phyloP scores from a whole-genome alignment of 2,329 filamentous ascomycete species.

The Parasarocladium wereldwijsianum region DNA sequence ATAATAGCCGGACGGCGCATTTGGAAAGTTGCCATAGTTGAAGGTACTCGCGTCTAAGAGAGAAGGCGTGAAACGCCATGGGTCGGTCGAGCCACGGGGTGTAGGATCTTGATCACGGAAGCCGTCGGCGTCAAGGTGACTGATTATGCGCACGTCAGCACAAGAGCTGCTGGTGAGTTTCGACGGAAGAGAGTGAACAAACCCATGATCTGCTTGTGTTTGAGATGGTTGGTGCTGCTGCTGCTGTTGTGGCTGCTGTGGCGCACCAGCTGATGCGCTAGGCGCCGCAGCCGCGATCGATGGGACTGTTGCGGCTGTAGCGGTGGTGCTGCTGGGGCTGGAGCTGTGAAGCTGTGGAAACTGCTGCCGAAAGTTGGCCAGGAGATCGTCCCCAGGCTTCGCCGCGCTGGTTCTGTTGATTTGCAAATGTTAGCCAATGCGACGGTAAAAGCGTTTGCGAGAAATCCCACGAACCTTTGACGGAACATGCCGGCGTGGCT shows the following conservation, averaged over 20 bases:
- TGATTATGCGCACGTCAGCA: constrained; percentile 7
- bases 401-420: constrained; percentile 54
- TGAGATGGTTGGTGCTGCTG: constrained; percentile 6
- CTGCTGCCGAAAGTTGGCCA: constrained; percentile 68
- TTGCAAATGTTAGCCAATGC: constrained; percentile 3
- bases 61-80: constrained; percentile 79
- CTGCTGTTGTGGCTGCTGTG: constrained; percentile 2
- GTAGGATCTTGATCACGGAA: constrained; percentile 67
- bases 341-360: constrained; percentile 69
- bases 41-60: constrained; percentile 76
- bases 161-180: not conserved
- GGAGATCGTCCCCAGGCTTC: constrained; percentile 75
- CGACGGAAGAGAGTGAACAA: not conserved
- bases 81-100: constrained; percentile 63
- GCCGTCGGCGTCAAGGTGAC: constrained; percentile 12
- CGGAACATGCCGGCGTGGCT: constrained; percentile 14
- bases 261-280: too few relatives aligned
- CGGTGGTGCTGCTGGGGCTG: constrained; percentile 29
- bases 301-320: too few relatives aligned
- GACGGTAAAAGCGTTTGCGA: constrained; percentile 4
- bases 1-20: constrained; percentile 72
- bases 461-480: constrained; percentile 11
- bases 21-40: constrained; percentile 64
- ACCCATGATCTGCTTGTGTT: constrained; percentile 4
- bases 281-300: too few relatives aligned